Base-by-base conservation (phyloP, 345 rosid species). In the Ceriops zippeliana region DNA sequence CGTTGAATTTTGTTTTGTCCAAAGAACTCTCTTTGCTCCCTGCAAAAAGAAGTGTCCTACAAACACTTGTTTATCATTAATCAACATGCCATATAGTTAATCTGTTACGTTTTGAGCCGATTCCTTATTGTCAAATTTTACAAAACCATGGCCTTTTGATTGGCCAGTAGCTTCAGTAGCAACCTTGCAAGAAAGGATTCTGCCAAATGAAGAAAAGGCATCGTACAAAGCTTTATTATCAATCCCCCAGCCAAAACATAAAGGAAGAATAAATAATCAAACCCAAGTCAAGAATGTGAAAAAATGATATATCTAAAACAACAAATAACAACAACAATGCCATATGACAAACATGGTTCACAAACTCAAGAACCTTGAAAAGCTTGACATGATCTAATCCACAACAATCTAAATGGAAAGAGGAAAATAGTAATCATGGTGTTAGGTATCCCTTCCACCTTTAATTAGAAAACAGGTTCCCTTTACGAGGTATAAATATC, bases 11-110 rank as follows among this genome's bases (percentile, higher is more conserved):
- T 20, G 65, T 22, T 35, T 58, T 68, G 26, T 38, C 27, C 15
- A 17, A 9, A 2, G 73, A 52, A 53, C 62, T 21, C 73, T 63
- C 78, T 74, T 35, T 74, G 73, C 60, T 74, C 69, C 24, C 63
- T 68, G 13, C 70, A 65, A 34, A 74, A 74, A 65, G 52, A 74
- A 74, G 51, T 32, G 78, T 6, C 73, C 78, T 2, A 74, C 78
- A 74, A 63, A 74, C 9, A 74, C 78, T 74, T 63, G 70, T 22
- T 74, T 74, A 49, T 74, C 78, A 62, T 74, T 74, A 9, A 74
- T 11, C 58, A 74, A 21, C 78, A 74, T 74, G 27, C 78, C 78
- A 62, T 74, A 63, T 34, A 74, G 61, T 30, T 74, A 63, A 24
- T 69, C 70, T 5, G 69, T 74, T 28, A 73, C 78, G 11, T 57